Conservation (phyloP, 1,284 basidiomycete genomes). For the Trichosporon sp. region DNA sequence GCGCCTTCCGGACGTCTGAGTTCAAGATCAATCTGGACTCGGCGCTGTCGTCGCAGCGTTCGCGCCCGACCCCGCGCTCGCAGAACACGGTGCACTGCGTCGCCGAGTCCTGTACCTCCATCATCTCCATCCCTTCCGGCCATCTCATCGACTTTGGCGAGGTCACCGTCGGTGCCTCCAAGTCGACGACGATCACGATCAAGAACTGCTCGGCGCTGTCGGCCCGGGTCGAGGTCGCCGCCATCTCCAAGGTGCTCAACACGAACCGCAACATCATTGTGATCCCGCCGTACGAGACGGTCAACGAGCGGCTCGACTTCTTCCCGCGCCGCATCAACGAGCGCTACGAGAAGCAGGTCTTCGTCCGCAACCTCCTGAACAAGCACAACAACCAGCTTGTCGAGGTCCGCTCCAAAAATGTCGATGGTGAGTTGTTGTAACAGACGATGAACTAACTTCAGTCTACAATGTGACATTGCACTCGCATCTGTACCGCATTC, state of each 20-base stretch:
- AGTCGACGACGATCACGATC: slow-evolving; percentile 48
- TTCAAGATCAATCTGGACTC: slow-evolving; percentile 53
- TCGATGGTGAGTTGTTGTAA: slow-evolving; percentile 39
- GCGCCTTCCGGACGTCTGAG: slow-evolving; percentile 43
- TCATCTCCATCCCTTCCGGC: slow-evolving; percentile 48
- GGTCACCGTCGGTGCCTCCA: slow-evolving; percentile 53
- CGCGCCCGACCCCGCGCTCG: slow-evolving; percentile 17
- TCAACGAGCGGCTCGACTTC: slow-evolving; percentile 53
- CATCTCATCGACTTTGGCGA: slow-evolving; percentile 52
- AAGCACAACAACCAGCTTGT: slow-evolving; percentile 50
- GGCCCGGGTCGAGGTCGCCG: slow-evolving; percentile 52
- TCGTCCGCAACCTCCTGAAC: slow-evolving; percentile 48
- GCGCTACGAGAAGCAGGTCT: slow-evolving; percentile 54
- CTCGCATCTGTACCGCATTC: slow-evolving; percentile 54
- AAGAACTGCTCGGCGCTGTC: slow-evolving; percentile 51
- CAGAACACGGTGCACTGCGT: slow-evolving; percentile 37
- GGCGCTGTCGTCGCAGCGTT: slow-evolving; percentile 27
- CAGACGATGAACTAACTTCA: background rate
- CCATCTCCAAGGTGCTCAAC: slow-evolving; percentile 54
- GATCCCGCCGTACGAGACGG: slow-evolving; percentile 51
- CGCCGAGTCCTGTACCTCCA: slow-evolving; percentile 52
- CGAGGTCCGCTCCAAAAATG: slow-evolving; percentile 52
- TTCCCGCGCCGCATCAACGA: slow-evolving; percentile 54
- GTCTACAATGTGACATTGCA: slow-evolving; percentile 54
- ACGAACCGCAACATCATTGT: slow-evolving; percentile 53